phyloP scores from a whole-genome alignment of 2,329 filamentous ascomycete species.

The Ascocoryne sarcoides region DNA sequence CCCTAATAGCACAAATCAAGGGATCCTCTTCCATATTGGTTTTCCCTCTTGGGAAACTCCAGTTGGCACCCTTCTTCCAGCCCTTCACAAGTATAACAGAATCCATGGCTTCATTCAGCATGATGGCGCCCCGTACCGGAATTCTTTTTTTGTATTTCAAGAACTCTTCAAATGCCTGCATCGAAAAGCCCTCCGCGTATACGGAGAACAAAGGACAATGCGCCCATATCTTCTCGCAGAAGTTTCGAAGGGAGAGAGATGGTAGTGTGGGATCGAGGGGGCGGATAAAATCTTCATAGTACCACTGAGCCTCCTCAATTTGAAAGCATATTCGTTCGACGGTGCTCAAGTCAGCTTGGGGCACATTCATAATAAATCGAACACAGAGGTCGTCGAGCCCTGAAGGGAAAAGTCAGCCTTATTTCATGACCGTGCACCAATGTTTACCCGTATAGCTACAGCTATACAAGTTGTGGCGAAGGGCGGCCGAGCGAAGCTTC shows the following conservation, averaged over 20 bases:
- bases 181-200: slow-evolving; percentile 70
- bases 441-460: too few relatives aligned
- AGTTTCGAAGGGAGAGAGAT: slow-evolving; percentile 73
- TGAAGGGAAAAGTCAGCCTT: slow-evolving; percentile 28
- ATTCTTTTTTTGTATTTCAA: slow-evolving; percentile 90
- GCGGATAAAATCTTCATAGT: slow-evolving; percentile 98
- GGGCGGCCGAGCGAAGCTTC: neutral
- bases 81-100: slow-evolving; percentile 88
- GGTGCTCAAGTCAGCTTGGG: slow-evolving; percentile 78
- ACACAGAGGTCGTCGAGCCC: slow-evolving; percentile 97
- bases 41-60: slow-evolving; percentile 95
- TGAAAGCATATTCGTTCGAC: slow-evolving; percentile 96
- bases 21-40: slow-evolving; percentile 97
- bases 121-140: slow-evolving; percentile 85
- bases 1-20: slow-evolving; percentile 83
- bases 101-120: slow-evolving; percentile 93
- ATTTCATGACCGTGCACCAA: neutral
- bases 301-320: slow-evolving; percentile 99
- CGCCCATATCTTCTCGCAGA: slow-evolving; percentile 85
- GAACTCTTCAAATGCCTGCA: slow-evolving; percentile 83
- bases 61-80: slow-evolving; percentile 93
- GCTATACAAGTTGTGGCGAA: too few relatives aligned
- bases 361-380: slow-evolving; percentile 96
- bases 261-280: slow-evolving; percentile 79
- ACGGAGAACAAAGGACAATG: slow-evolving; percentile 83